phyloP scores from a whole-genome alignment of 2,329 filamentous ascomycete genomes.

The Rhinocladiella similis region DNA sequence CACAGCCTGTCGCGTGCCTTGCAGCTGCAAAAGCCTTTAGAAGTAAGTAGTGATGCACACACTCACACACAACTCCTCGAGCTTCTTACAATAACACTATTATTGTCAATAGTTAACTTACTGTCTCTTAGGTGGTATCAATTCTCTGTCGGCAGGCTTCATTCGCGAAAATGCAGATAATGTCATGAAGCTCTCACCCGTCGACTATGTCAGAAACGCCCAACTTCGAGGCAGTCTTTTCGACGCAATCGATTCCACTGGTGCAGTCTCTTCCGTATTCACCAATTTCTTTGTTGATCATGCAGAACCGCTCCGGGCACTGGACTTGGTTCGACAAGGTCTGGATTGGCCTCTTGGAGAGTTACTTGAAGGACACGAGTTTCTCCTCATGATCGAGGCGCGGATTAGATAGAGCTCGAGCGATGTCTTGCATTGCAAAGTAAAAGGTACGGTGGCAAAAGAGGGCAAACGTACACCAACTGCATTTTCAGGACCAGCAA shows the following conservation, averaged over 20 bases:
- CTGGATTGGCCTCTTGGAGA: too few relatives aligned
- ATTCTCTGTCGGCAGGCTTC: constrained; percentile 11
- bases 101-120: neutral
- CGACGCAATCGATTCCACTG: too few relatives aligned
- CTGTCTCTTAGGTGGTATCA: constrained; percentile 13
- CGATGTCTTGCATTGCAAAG: neutral
- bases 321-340: too few relatives aligned
- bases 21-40: constrained; percentile 18
- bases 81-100: neutral
- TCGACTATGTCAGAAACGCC: constrained; percentile 3
- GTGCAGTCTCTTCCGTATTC: too few relatives aligned
- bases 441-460: neutral
- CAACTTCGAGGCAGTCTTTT: neutral
- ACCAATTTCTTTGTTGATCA: too few relatives aligned
- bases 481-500: neutral
- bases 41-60: constrained; percentile 4
- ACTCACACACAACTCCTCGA: neutral
- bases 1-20: constrained; percentile 14
- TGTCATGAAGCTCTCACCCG: constrained; percentile 18
- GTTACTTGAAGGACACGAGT: too few relatives aligned
- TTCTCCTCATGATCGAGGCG: too few relatives aligned
- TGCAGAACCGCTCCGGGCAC: too few relatives aligned
- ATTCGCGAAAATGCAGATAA: constrained; percentile 16
- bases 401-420: too few relatives aligned
- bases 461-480: constrained; percentile 6